Evolutionary conservation across 805 yeast genomes (phyloP), one percentile per base, ranked within the genome.

Genomic region (Spathaspora girioi): DNA sequence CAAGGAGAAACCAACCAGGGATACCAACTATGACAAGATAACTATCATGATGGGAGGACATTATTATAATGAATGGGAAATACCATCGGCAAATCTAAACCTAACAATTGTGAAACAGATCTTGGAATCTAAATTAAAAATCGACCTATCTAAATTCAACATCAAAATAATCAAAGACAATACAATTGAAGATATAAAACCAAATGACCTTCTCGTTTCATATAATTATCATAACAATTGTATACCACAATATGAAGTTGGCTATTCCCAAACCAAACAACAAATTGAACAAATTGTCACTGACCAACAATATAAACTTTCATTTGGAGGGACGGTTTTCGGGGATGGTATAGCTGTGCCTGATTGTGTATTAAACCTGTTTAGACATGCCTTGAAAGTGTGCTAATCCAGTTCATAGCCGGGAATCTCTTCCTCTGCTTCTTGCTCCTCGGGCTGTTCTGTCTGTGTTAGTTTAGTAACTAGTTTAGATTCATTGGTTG

Each of bases 11-110:
- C n/a, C 31, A 15, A 26, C 19, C 18, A 29, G 9, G 6, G 11
- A 19, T 15, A 42, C 32, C 12, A 45, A 71, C 0, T 85, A 83
- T 57, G 81, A 90, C 5, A 89, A 87, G 58, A 63, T 92, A 50
- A 94, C 99, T 0, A 78, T 89, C 23, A 93, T 93, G 97, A 70
- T 91, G 58, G 97, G 97, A 4, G 97, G 97, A 0, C 89, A 87
- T 60, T 76, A 64, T 31, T 70, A 67, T 47, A 64, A 69, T 23
- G 50, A 63, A 7, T 47, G 59, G 14, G 66, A 64, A 3, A 54
- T 70, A 10, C 77, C 78, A 0, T 68, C 76, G 0, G 23, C 59
- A 10, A 48, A 50, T 8, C 46, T 66, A 5, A 63, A 63, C 41
- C 42, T 70, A 12, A 61, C 59, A 43, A 66, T 68, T 17, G 60